phyloP scores from a whole-genome alignment of 306 rosid species.

The Acacia acuminata region DNA sequence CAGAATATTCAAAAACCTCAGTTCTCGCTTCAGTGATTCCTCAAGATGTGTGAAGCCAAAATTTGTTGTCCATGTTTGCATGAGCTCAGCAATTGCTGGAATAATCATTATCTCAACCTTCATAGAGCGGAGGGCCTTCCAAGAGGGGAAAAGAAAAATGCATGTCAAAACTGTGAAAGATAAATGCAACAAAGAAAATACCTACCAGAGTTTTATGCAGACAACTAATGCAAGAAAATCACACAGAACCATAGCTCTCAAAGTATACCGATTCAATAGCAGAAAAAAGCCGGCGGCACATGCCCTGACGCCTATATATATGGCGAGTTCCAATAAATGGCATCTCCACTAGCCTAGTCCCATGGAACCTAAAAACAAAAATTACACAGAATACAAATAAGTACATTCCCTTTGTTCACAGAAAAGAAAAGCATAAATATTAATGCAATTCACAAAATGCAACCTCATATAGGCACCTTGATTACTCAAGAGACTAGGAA shows the following conservation, averaged over 20 bases:
- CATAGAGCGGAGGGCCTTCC: slow-evolving; percentile 72
- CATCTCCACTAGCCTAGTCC: slow-evolving; percentile 95
- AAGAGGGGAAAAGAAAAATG: slow-evolving; percentile 27
- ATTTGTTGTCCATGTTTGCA: slow-evolving; percentile 77
- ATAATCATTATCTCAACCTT: slow-evolving; percentile 90
- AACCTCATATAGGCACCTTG: background rate
- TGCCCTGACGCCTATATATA: slow-evolving; percentile 94
- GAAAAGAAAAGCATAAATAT: background rate
- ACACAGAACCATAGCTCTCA: slow-evolving; percentile 25
- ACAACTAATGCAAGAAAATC: slow-evolving; percentile 21
- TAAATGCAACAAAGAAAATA: background rate
- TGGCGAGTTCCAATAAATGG: slow-evolving; percentile 98
- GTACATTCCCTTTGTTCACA: slow-evolving; percentile 13
- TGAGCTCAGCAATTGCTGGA: slow-evolving; percentile 91
- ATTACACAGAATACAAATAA: slow-evolving; percentile 17
- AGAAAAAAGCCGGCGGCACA: slow-evolving; percentile 93
- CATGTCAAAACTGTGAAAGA: background rate
- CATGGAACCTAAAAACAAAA: slow-evolving; percentile 75
- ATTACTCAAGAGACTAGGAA: background rate
- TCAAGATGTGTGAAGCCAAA: slow-evolving; percentile 82
- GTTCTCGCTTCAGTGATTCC: slow-evolving; percentile 74
- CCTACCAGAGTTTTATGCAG: slow-evolving; percentile 13
- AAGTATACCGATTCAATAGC: slow-evolving; percentile 82
- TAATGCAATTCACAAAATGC: background rate
- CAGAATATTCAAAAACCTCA: slow-evolving; percentile 81